Base-by-base conservation (phyloP, 2,329 filamentous ascomycete species). In the Ophiostoma ulmi region DNA sequence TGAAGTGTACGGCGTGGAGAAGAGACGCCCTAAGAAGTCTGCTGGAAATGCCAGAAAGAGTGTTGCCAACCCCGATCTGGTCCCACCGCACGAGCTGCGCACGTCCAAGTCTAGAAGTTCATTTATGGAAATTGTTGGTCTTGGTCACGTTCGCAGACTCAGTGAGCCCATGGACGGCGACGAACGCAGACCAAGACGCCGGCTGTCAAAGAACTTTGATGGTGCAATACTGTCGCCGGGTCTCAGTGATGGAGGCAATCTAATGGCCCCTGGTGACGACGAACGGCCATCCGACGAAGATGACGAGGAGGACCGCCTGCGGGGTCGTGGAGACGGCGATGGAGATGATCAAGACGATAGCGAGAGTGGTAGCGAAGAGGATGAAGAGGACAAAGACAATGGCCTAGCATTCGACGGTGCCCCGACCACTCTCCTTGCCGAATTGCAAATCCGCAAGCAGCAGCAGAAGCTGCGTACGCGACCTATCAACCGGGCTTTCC, bases 341-440 rank as follows among this genome's bases (percentile, higher is more conserved):
- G 82, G 82, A 58, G 77, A 78, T 1, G 77, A 78, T 4, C 76
- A 78, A 41, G 70, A 44, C 31, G 73, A 61, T 6, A 74, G 44
- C 39, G 80, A 82, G 0, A 80, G 83, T 36, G 81, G 83, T 8
- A 81, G 79, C 20, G 78, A 83, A 13, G 81, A 81, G 3, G 81
- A 81, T 3, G 80, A 80, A 3, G 80, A 82, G 4, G 83, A 83
- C 36, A 80, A 31, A 31, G 31, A 83, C 2, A 82, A 82, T 55
- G 44, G 44, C n/a, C 82, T 84, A 1, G 76, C 83, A 1, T 90
- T 87, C 73, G 84, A 89, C 69, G 92, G 91, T 0, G 86, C 89
- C 4, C 95, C 95, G 0, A 97, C 93, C 0, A 99, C 95, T 0
- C 85, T 99, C 0, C 86, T 99, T 35, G 95, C 95, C 0, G 95